phyloP scores from a whole-genome alignment of 148 eudicot genomes.

The Salicornia ramosissima region DNA sequence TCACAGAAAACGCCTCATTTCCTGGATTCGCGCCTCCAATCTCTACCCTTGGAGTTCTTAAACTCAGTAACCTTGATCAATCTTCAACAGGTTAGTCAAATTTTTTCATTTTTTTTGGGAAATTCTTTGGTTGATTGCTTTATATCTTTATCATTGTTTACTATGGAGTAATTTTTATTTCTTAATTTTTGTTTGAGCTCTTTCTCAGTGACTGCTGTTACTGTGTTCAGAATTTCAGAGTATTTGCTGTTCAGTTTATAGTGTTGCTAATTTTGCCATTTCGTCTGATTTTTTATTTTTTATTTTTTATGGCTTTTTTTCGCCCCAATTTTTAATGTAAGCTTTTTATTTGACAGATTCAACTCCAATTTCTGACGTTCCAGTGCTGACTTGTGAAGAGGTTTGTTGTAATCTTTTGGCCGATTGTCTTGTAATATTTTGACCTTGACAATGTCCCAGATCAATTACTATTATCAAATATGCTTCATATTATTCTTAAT shows the following conservation, averaged over 20 bases:
- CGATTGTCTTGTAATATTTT: neutral
- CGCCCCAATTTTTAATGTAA: neutral
- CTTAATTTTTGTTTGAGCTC: neutral
- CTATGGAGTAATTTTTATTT: neutral
- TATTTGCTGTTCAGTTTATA: too few species aligned
- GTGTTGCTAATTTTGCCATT: too few species aligned
- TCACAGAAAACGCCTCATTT: constrained; percentile 17
- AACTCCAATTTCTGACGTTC: constrained; percentile 38
- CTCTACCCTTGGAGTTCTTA: constrained; percentile 12
- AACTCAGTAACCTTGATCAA: constrained; percentile 29
- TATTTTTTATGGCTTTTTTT: neutral
- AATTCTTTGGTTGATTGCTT: neutral
- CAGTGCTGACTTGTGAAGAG: constrained; percentile 64
- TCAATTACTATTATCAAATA: too few species aligned
- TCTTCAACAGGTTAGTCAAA: constrained; percentile 22
- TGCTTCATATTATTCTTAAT: too few species aligned
- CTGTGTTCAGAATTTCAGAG: too few species aligned
- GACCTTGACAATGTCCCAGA: too few species aligned
- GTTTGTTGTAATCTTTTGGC: constrained; percentile 19
- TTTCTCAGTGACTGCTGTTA: too few species aligned
- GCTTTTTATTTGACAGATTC: constrained; percentile 33
- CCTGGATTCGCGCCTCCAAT: constrained; percentile 14
- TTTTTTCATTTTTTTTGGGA: neutral
- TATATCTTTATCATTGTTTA: neutral
- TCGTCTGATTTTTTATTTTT: neutral